A percentile compares a stretch with the other conserved stretches of the same genome.
Conservation (phyloP, 768 basidiomycete species). For the Trametes gibbosa region DNA sequence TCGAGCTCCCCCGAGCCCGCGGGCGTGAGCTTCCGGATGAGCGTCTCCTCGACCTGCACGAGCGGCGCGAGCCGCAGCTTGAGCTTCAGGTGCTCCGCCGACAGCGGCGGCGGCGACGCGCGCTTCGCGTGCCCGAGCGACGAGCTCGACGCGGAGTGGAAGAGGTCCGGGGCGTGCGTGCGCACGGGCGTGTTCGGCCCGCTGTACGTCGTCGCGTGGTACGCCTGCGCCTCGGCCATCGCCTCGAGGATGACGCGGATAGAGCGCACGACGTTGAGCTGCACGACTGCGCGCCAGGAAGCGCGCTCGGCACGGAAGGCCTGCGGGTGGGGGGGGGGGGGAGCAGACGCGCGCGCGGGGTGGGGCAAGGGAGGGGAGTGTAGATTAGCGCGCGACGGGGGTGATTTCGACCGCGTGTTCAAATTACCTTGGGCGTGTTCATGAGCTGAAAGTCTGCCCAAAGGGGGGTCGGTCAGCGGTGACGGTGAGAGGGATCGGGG, state of each 20-base stretch:
- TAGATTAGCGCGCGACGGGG: neutral
- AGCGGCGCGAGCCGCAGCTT: conserved; percentile 36
- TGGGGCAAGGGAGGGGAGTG: too few relatives aligned
- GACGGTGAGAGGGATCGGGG: neutral
- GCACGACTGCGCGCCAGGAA: conserved; percentile 77
- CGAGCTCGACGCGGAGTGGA: conserved; percentile 9
- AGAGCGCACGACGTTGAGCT: conserved; percentile 53
- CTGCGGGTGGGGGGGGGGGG: conserved; percentile 4
- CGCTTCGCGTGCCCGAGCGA: conserved; percentile 3
- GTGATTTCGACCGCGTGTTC: neutral
- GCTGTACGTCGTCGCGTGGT: conserved; percentile 21
- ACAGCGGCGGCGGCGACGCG: conserved; percentile 17
- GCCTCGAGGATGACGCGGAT: conserved; percentile 40
- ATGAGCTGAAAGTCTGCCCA: conserved; percentile 73
- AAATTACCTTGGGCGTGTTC: conserved; percentile 44
- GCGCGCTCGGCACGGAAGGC: conserved; percentile 69
- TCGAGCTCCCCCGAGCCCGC: conserved; percentile 25
- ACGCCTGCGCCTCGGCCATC: conserved; percentile 29
- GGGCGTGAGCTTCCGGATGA: conserved; percentile 31
- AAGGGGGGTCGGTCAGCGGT: neutral
- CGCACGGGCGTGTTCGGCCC: conserved; percentile 11
- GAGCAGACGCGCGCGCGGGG: too few relatives aligned
- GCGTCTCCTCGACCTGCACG: conserved; percentile 35
- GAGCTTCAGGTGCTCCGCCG: conserved; percentile 32
- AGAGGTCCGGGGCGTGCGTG: conserved; percentile 10